Percentiles rank a stretch among this genome's conserved stretches.
These are phyloP conservation scores for Pseudocercospora fijiensis DNA, from an alignment of 2,329 filamentous ascomycete genomes.

Conservation along the genomic window DNA sequence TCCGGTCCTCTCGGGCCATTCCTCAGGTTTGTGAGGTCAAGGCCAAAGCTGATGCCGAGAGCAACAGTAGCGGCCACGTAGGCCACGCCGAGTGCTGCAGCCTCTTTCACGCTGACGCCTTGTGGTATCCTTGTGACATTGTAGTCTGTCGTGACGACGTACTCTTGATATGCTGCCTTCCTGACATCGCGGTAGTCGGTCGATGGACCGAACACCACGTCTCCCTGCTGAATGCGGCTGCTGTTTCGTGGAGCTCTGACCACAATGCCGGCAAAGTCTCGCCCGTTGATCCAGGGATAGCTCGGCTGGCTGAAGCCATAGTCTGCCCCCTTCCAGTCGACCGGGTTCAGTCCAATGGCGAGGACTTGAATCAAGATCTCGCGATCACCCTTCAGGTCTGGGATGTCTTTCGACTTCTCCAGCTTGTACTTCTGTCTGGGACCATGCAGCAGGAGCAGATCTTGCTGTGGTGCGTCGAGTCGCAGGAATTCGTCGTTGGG, in stretches of 20 bases:
- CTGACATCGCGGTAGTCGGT: conserved; percentile 72
- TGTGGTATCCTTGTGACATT: conserved; percentile 64
- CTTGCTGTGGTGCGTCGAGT: conserved; percentile 36
- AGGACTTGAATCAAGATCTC: conserved; percentile 64
- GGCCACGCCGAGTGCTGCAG: conserved; percentile 66
- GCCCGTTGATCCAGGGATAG: conserved; percentile 67
- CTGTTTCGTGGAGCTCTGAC: conserved; percentile 47
- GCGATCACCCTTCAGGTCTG: conserved; percentile 39
- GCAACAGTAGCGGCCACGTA: conserved; percentile 68
- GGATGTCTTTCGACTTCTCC: conserved; percentile 34
- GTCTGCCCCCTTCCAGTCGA: conserved; percentile 71
- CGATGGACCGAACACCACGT: conserved; percentile 63
- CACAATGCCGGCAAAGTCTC: conserved; percentile 67
- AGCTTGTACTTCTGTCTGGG: conserved; percentile 39
- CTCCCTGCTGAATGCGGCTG: conserved; percentile 57
- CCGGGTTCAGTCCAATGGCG: conserved; percentile 71
- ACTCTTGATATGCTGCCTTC: conserved; percentile 71
- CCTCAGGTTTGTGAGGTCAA: conserved; percentile 57
- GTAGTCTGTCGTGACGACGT: conserved; percentile 63
- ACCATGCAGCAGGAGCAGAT: conserved; percentile 38
- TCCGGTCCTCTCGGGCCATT: conserved; percentile 56
- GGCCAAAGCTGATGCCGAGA: conserved; percentile 67
- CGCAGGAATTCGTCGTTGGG: conserved; percentile 35
- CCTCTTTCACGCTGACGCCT: conserved; percentile 54
- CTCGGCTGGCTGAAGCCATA: conserved; percentile 68